Percentiles rank a stretch among this genome's conserved stretches.
These are phyloP conservation scores for Ogataea zsoltii DNA, from an alignment of 805 yeast species.

Conservation along the genomic window DNA sequence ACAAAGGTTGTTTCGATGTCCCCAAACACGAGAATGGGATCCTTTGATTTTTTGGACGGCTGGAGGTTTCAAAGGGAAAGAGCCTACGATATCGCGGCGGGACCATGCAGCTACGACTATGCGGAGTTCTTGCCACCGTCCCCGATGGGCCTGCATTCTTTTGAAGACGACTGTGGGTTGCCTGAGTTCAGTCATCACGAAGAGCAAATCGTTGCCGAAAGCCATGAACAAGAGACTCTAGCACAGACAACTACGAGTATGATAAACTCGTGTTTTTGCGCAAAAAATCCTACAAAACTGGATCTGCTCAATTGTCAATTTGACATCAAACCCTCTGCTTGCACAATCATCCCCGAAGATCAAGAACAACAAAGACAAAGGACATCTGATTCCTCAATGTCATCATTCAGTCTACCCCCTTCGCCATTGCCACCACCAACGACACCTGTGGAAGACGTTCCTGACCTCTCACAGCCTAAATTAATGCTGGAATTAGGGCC, in stretches of 20 bases:
- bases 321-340: conserved; percentile 1
- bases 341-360: neutral
- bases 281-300: neutral
- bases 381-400: neutral
- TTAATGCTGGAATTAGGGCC: neutral
- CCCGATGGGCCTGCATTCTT: conserved; percentile 11
- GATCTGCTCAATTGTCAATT: conserved; percentile 4
- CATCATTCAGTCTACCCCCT: neutral
- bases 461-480: no score
- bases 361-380: neutral
- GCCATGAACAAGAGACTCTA: conserved; percentile 4
- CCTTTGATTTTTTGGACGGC: conserved; percentile 6
- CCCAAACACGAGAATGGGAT: neutral
- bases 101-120: conserved; percentile 1
- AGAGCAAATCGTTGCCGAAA: conserved; percentile 4
- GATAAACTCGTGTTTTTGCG: conserved; percentile 6
- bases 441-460: no score
- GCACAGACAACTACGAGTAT: conserved; percentile 2
- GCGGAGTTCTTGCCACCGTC: conserved; percentile 13
- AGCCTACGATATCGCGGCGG: neutral
- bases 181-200: conserved; percentile 5
- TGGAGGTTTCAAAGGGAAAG: conserved; percentile 1
- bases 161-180: conserved; percentile 11
- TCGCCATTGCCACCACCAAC: no score
- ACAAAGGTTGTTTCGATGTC: conserved; percentile 11